These are phyloP conservation scores for Xanthoconium purpureum DNA, from an alignment of 768 basidiomycete genomes.

Conservation along the genomic window DNA sequence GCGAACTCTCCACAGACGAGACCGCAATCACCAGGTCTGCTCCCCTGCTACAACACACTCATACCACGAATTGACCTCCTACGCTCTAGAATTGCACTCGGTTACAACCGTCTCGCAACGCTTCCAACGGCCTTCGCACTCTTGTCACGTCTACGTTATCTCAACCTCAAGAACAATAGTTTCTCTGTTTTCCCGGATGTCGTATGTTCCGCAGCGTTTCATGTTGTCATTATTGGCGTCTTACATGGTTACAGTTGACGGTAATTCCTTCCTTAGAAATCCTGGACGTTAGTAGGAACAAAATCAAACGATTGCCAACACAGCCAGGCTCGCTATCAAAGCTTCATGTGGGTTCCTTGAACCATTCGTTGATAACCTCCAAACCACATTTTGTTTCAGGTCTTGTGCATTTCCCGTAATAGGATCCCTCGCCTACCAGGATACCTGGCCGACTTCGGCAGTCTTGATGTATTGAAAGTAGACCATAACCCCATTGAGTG, in stretches of 20 bases:
- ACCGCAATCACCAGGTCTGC: slow-evolving; percentile 60
- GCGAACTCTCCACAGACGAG: slow-evolving; percentile 44
- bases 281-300: slow-evolving; percentile 91
- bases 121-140: slow-evolving; percentile 74
- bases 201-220: slow-evolving; percentile 46
- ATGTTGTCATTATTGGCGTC: background rate
- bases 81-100: slow-evolving; percentile 70
- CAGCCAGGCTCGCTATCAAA: slow-evolving; percentile 75
- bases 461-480: slow-evolving; percentile 75
- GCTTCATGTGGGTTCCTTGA: slow-evolving; percentile 54
- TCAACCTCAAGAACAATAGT: slow-evolving; percentile 83
- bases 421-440: slow-evolving; percentile 73
- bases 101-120: slow-evolving; percentile 76
- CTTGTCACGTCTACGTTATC: slow-evolving; percentile 72
- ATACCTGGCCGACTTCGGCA: slow-evolving; percentile 71
- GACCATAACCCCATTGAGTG: slow-evolving; percentile 94
- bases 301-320: slow-evolving; percentile 73
- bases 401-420: slow-evolving; percentile 85
- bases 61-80: slow-evolving; percentile 4
- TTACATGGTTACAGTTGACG: slow-evolving; percentile 56
- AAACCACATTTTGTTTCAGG: slow-evolving; percentile 41
- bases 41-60: slow-evolving; percentile 5
- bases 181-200: slow-evolving; percentile 84
- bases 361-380: background rate
- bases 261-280: slow-evolving; percentile 87